These are phyloP conservation scores for Mimosa bimucronata DNA, from an alignment of 306 rosid genomes.

Conservation along the genomic window DNA sequence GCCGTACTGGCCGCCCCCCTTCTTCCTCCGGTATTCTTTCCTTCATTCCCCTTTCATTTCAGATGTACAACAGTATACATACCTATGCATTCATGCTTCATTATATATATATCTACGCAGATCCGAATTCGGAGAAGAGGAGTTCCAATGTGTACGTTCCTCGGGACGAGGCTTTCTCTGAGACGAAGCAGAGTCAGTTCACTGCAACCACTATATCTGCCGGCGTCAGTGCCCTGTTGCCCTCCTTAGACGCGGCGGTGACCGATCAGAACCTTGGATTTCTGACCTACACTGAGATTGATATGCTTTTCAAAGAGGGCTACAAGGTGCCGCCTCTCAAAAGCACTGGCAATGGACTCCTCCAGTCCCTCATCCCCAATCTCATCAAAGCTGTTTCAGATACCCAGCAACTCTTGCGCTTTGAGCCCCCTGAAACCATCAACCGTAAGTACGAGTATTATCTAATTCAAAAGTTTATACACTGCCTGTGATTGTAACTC, in stretches of 20 bases:
- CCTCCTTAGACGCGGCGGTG: slow-evolving; percentile 39
- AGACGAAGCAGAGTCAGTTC: slow-evolving; percentile 50
- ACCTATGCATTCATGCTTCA: not conserved
- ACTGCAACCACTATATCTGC: slow-evolving; percentile 39
- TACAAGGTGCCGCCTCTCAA: slow-evolving; percentile 33
- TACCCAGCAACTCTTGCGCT: slow-evolving; percentile 41
- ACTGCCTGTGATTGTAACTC: not conserved
- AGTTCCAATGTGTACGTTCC: slow-evolving; percentile 52
- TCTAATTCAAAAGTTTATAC: not conserved
- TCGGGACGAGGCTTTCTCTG: slow-evolving; percentile 58
- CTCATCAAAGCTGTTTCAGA: slow-evolving; percentile 40
- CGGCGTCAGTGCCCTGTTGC: slow-evolving; percentile 41
- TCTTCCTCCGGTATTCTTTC: slow-evolving; percentile 47
- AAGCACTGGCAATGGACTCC: not conserved
- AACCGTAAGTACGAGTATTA: slow-evolving; percentile 39
- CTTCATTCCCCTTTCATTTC: too few relatives aligned
- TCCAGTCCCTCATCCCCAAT: slow-evolving; percentile 41
- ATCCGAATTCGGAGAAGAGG: slow-evolving; percentile 49
- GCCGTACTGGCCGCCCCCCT: slow-evolving; percentile 64
- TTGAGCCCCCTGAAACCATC: slow-evolving; percentile 55
- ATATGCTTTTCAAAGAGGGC: slow-evolving; percentile 52
- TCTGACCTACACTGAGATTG: slow-evolving; percentile 50
- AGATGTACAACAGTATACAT: too few relatives aligned
- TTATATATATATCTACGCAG: slow-evolving; percentile 30
- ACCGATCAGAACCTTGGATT: slow-evolving; percentile 46